phyloP scores from a whole-genome alignment of 129 eudicot species.

The Solidago caesia region DNA sequence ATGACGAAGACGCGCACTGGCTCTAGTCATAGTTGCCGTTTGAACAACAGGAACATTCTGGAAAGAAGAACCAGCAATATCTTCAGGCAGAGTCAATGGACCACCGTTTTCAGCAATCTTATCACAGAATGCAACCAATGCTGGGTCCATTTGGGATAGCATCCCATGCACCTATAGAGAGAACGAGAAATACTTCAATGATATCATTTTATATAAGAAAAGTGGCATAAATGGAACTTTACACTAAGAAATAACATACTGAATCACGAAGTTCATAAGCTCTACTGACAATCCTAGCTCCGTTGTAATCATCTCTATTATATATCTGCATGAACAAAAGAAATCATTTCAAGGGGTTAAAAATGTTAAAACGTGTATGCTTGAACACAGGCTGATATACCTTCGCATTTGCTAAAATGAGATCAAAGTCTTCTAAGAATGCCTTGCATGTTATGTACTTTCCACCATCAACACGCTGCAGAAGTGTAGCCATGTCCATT shows the following conservation, averaged over 20 bases:
- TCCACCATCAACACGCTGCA: constrained; percentile 92
- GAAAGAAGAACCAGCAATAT: constrained; percentile 43
- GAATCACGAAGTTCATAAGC: constrained; percentile 97
- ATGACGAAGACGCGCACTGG: constrained; percentile 95
- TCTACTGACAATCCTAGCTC: constrained; percentile 97
- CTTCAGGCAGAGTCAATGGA: constrained; percentile 68
- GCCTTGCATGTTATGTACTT: constrained; percentile 77
- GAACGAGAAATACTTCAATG: constrained; percentile 6
- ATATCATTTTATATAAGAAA: not conserved
- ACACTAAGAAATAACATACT: constrained; percentile 40
- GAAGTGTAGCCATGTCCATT: constrained; percentile 91
- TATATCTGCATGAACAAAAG: constrained; percentile 53
- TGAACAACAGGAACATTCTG: constrained; percentile 67
- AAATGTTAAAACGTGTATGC: not conserved
- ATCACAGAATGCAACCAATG: constrained; percentile 86
- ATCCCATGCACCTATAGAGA: constrained; percentile 86
- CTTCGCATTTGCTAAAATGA: constrained; percentile 91
- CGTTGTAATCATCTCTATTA: constrained; percentile 93
- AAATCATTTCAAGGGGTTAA: constrained; percentile 18
- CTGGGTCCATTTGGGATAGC: constrained; percentile 95
- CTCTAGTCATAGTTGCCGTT: constrained; percentile 63
- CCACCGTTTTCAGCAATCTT: constrained; percentile 95
- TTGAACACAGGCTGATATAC: constrained; percentile 28
- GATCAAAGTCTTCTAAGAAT: constrained; percentile 84
- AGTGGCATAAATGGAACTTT: constrained; percentile 10